A percentile compares a stretch with the other conserved stretches of the same genome.
phyloP scores from a whole-genome alignment of 768 basidiomycete genomes.

The Lactifluus subvellereus region DNA sequence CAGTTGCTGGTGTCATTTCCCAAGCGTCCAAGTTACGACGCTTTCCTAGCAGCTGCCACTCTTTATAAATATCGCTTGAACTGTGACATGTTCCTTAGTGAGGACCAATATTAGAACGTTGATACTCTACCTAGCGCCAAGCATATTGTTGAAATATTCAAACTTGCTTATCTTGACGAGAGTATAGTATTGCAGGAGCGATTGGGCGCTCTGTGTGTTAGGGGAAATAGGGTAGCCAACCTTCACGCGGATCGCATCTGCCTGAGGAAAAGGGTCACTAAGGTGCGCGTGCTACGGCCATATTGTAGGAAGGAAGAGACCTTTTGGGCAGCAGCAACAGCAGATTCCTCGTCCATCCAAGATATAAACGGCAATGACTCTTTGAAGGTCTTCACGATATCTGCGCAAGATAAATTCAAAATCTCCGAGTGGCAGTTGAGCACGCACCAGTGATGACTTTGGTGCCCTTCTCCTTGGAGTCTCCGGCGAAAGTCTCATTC shows the following conservation, averaged over 20 bases:
- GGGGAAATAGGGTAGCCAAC: conserved; percentile 91
- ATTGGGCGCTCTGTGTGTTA: conserved; percentile 62
- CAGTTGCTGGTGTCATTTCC: conserved; percentile 84
- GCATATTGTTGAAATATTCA: conserved; percentile 81
- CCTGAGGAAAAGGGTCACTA: conserved; percentile 37
- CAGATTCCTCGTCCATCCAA: conserved; percentile 90
- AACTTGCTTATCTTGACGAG: conserved; percentile 56
- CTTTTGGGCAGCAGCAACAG: conserved; percentile 79
- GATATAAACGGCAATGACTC: conserved; percentile 61
- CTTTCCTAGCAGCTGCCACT: conserved; percentile 72
- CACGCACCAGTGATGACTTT: conserved; percentile 69
- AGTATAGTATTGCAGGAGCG: conserved; percentile 70
- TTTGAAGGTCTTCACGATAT: conserved; percentile 81
- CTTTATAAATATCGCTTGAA: conserved; percentile 53
- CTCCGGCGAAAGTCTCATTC: conserved; percentile 70
- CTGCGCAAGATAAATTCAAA: conserved; percentile 32
- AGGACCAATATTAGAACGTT: conserved; percentile 22
- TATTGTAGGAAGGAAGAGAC: conserved; percentile 33
- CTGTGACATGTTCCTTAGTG: conserved; percentile 32
- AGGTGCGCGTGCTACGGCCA: neutral
- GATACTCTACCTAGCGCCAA: conserved; percentile 48
- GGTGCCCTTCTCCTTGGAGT: conserved; percentile 75
- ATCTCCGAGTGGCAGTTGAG: no score
- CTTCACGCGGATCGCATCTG: conserved; percentile 78
- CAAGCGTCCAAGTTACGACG: conserved; percentile 65